Base-by-base conservation (phyloP, 495 filamentous ascomycete species). In the Tetracladium setigerum region DNA sequence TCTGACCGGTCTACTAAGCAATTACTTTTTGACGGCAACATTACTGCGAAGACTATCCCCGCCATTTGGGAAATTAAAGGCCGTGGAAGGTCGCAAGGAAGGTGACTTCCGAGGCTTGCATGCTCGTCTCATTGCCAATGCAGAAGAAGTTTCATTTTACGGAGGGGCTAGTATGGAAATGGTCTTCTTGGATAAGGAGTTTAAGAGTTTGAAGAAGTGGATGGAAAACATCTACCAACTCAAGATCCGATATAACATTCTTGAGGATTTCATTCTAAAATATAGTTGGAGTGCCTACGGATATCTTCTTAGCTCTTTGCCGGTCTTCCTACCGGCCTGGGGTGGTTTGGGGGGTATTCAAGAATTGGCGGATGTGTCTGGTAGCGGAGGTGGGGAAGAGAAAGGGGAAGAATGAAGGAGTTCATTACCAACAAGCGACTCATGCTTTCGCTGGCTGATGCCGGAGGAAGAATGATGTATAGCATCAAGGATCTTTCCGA, bases 371-470 rank as follows among this genome's bases (percentile, higher is more conserved):
- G 69, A 65, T 7, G 57, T 55, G 42, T 55, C 59, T 14, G 63
- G 66, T 22, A 69, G 61, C 24, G 66, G 67, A 32, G 22, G 22
- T 27, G 22, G 22, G 77, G 78, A 22, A 78, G 85, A 12, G 89
- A 95, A 61, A 78, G 83, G 30, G 75, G 77, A 47, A 85, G 94
- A 27, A 97, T 96, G 91, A 89, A 91, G 68, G 83, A 91, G n/a
- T 99, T 99, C 66, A 95, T 99, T 67, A 96, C 92, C 13, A 99
- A 99, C 66, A 96, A 97, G 64, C 84, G 94, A 1, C 78, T 99
- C 45, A 97, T 99, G 94, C 78, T 99, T 22, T 96, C 92, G 15
- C 76, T 97, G 13, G 94, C 94, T 4, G 94, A 99, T 63, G 94
- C 94, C 8, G 94, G 94, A 44, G 89, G 90, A 16, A 77, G 94